A percentile compares a stretch with the other conserved stretches of the same genome.
phyloP scores from a whole-genome alignment of 768 basidiomycete genomes.

The Tephrocybe sp. region DNA sequence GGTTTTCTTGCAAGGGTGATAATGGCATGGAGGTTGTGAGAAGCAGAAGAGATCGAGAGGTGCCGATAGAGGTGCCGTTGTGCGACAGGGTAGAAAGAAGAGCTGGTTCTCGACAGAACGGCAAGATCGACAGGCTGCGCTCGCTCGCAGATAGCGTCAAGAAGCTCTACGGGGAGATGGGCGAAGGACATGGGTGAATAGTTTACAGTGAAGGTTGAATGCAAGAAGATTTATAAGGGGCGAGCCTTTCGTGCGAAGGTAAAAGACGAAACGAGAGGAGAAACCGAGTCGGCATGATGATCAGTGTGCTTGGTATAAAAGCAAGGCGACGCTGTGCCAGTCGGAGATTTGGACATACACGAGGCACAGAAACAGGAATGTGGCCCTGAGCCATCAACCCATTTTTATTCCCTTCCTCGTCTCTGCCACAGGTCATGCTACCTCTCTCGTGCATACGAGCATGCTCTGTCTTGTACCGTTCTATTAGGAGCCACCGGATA shows the following conservation, averaged over 20 bases:
- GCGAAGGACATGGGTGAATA: slow-evolving; percentile 40
- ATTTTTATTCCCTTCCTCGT: slow-evolving; percentile 3
- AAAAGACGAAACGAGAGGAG: background rate
- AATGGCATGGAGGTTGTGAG: slow-evolving; percentile 47
- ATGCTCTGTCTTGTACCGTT: slow-evolving; percentile 6
- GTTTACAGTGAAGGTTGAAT: slow-evolving; percentile 22
- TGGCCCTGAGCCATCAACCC: slow-evolving; percentile 12
- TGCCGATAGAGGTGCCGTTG: slow-evolving; percentile 64
- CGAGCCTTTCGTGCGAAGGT: background rate
- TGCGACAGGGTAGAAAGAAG: slow-evolving; percentile 45
- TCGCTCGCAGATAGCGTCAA: slow-evolving; percentile 46
- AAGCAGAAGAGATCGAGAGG: slow-evolving; percentile 42
- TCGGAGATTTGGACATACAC: slow-evolving; percentile 19
- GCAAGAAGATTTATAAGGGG: slow-evolving; percentile 8
- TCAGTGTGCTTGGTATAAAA: slow-evolving; percentile 21
- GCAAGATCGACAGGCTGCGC: slow-evolving; percentile 38
- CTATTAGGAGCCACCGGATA: slow-evolving; percentile 6
- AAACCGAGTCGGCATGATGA: slow-evolving; percentile 26
- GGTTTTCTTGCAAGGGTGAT: slow-evolving; percentile 55
- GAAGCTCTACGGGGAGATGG: slow-evolving; percentile 58
- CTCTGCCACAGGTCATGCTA: slow-evolving; percentile 12
- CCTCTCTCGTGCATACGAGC: slow-evolving; percentile 10
- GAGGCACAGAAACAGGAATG: slow-evolving; percentile 17
- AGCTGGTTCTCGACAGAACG: slow-evolving; percentile 43
- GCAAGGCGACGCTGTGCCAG: slow-evolving; percentile 3